Base-by-base conservation (phyloP, 2,329 filamentous ascomycete genomes). In the Cladosporium sp. region DNA sequence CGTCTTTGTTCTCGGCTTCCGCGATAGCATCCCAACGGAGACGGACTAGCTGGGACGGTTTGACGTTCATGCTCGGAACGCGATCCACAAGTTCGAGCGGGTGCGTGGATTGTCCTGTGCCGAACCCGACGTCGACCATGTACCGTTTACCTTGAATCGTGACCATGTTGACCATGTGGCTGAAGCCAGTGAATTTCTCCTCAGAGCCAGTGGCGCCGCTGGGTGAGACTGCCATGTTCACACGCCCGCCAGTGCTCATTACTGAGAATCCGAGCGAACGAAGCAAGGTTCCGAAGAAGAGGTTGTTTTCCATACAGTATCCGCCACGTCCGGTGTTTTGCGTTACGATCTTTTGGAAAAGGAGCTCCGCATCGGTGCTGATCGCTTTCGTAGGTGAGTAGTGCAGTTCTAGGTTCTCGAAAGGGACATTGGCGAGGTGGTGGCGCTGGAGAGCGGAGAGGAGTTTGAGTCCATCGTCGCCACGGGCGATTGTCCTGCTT, bases 71-170 rank as follows among this genome's bases (percentile, higher is more conserved):
- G 46, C 67, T 67, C 1, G 63, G 43, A 67, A 82, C 79, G 7
- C 78, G 76, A 6, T 84, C 80, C 53, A 85, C 73, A 0, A 91
- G 76, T 0, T 81, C 82, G 53, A 91, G 75, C 3, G 89, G 88
- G 18, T 77, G 76, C 1, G 84, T 88, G 2, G 87, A 80, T 11
- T 86, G 84, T 69, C 88, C 85, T 18, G 84, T 85, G 54, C 89
- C 89, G 70, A 91, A 91, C 2, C 83, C 86, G 18, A 89, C 86
- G 72, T 91, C 89, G 11, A 87, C 76, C 71, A 85, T 77, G 75
- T 84, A 88, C 62, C 80, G 78, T 46, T 78, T 79, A 6, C 79
- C 76, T 30, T 63, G 48, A 36, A 91, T 68, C 1, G 71, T 78
- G n/a, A 82, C 75, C 23, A 82, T 72, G 63, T 80, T 81, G 46